Evolutionary conservation across 2,329 filamentous ascomycete genomes (phyloP), one percentile per base, ranked within the genome.

Genomic region (Fusarium guadeloupense): DNA sequence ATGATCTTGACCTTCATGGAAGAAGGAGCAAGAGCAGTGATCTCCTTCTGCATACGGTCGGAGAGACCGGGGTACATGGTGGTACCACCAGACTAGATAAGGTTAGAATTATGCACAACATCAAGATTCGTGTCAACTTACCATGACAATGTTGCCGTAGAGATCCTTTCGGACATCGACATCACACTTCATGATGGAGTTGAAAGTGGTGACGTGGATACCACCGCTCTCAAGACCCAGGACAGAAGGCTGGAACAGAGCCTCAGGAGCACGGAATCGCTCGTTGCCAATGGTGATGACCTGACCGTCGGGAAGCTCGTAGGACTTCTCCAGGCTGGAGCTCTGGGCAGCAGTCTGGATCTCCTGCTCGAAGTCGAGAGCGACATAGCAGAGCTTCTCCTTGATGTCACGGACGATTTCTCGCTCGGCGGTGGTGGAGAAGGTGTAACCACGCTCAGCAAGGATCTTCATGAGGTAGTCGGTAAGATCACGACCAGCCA

Each of bases 1-100:
- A 99, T 98, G 85, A 99, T 98, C 92, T 98, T 98, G 89, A 99
- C 94, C 92, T 98, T 98, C 95, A 99, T 98, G 77, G 93, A 97
- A 70, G 95, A 98, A 77, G 95, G 95, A 79, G 95, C 95, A 83
- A 99, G 91, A 79, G 93, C 91, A 80, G 93, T 98, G 81, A 99
- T 98, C 88, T 99, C 95, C 92, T 99, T 98, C 85, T 99, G 95
- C 95, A 99, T 98, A 89, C 95, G 95, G 87, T 99, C 95, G 81
- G 93, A 96, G 83, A 99, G 96, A 93, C 95, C 95, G 75, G 95
- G 95, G 88, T 98, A 99, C 95, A 99, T 98, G 81, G 95, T 99
- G 78, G 95, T 99, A 89, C 95, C 95, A 90, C 95, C 95, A 88
- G 95, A 99, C 93, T 97, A 43, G 72, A 47, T 39, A 17, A 23